Base-by-base conservation (phyloP, 2,329 filamentous ascomycete species). In the Hortaea werneckii region DNA sequence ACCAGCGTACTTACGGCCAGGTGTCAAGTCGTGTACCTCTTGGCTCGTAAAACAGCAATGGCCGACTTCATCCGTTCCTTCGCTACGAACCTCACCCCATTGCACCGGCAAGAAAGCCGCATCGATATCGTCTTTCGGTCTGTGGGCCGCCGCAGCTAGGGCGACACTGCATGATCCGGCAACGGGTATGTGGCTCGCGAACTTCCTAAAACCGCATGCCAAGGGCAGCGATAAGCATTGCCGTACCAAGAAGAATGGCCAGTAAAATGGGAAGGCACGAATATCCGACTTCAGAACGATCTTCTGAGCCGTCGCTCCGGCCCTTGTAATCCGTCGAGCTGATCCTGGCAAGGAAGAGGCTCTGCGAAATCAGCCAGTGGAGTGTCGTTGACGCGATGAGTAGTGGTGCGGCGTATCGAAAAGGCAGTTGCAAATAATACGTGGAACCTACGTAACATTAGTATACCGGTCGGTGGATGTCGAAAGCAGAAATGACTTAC, bases 301-400 rank as follows among this genome's bases (percentile, higher is more conserved):
- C n/a, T 9, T 13, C 20, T 35, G 37, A 30, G 2, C n/a, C 20
- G n/a, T 35, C 32, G 8, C 8, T 29, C 20, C 11, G 6, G 26
- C 11, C 34, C 10, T 37, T 10, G 28, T 44, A 6, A 45, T 41
- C 37, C 40, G 59, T 61, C 10, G 49, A 49, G 5, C 58, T 53
- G 7, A 69, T 54, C 0, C 56, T 53, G 1, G 65, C 63, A 3
- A 73, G 49, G 52, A 71, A 73, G 5, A 72, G 45, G n/a, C 58
- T 59, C 39, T 72, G 65, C 0, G 70, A 72, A 5, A 70, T 55
- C 0, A 73, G 53, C 68, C 68, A 73, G 45, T 72, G 69, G 3
- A 73, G 47, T 0, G 61, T 6, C 0, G 53, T 58, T 1, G 62
- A 65, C 0, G 54, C 7, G 0, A 49, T 29, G 11, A 68, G 51